phyloP scores from a whole-genome alignment of 768 basidiomycete species.

The Tremella mesenterica region DNA sequence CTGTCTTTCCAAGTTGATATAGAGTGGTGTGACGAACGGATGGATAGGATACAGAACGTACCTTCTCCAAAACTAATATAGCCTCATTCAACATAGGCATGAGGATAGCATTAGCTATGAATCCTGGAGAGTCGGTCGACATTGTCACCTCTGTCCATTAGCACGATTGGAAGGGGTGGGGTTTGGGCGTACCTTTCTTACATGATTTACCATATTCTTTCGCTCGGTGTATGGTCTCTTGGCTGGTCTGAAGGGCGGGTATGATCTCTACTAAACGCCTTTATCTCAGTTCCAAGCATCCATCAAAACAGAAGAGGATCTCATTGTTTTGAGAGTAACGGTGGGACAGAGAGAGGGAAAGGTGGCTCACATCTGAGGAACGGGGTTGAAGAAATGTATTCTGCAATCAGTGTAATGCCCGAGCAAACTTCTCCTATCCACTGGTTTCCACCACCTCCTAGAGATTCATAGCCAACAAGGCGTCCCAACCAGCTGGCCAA shows the following conservation, averaged over 20 bases:
- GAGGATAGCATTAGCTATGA: conserved; percentile 85
- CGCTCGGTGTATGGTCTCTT: conserved; percentile 64
- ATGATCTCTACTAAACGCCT: conserved; percentile 94
- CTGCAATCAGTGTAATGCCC: conserved; percentile 45
- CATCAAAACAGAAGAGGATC: background rate
- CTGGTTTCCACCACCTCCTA: background rate
- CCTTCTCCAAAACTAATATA: conserved; percentile 86
- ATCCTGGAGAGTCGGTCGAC: conserved; percentile 86
- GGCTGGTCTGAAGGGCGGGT: conserved; percentile 79
- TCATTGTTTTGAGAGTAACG: background rate
- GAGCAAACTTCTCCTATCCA: background rate
- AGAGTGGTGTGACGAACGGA: background rate
- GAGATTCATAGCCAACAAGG: too few species aligned
- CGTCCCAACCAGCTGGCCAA: background rate
- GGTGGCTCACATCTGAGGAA: conserved; percentile 72
- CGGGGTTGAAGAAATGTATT: conserved; percentile 95
- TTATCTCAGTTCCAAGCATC: background rate
- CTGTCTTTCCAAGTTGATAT: background rate
- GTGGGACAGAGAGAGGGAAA: background rate
- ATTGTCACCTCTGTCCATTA: conserved; percentile 66
- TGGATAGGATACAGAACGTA: conserved; percentile 27
- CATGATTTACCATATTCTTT: conserved; percentile 76
- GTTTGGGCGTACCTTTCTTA: conserved; percentile 78
- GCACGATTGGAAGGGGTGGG: background rate
- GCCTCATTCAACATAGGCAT: conserved; percentile 99